Base-by-base conservation (phyloP, 495 filamentous ascomycete species). In the Viridothelium virens region DNA sequence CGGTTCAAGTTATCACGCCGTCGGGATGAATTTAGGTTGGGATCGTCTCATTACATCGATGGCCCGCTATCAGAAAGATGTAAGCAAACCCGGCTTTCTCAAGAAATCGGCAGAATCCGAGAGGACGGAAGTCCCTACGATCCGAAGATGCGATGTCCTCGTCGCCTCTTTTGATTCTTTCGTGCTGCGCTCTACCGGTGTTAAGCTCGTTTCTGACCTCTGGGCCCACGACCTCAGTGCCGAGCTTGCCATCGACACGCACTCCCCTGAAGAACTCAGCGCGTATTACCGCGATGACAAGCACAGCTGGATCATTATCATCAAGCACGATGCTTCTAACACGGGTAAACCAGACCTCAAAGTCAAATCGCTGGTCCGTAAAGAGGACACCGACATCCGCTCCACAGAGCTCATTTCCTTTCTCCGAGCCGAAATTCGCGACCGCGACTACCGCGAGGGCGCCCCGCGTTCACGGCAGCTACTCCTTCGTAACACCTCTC, bases 11-110 rank as follows among this genome's bases (percentile, higher is more conserved):
- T 79, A 80, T 50, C 91, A 92, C 70, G 93, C 90, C 10, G 94
- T 97, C 46, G 94, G 94, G 2, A 95, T 97, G 72, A 93, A 93
- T 69, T 78, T 98, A 44, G 90, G 90, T 36, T 96, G 91, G 85
- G 92, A 96, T 70, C 85, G 88, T 68, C 80, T 93, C 12, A 83
- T 86, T 64, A 81, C 80, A 5, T 81, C 83, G 48, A 86, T 92
- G 87, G 72, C 82, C 65, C 77, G 87, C 67, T 80, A 88, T 65
- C 81, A 89, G 33, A 87, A 87, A 63, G 76, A 78, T 39, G 76
- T 77, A 5, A 76, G 81, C 2, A 91, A 88, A 70, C 56, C 69
- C 38, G 48, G 34, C 2, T 88, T 85, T 65, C 70, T 87, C 31
- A 95, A 91, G 76, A 89, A 89, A 71, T 67, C 78, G 11, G 80